Conservation (phyloP, 768 basidiomycete species). For the Amanita polypyramis region DNA sequence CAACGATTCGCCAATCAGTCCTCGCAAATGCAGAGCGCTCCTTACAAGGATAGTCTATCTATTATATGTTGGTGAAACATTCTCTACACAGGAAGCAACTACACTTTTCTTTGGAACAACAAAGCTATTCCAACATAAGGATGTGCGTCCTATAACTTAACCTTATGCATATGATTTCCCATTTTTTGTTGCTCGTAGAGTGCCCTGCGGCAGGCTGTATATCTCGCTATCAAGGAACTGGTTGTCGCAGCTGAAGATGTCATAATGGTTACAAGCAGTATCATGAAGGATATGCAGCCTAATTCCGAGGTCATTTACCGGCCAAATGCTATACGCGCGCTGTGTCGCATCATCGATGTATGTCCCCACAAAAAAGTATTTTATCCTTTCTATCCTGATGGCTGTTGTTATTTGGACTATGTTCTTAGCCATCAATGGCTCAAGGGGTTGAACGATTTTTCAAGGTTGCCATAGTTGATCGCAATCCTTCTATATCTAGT, state of each 20-base stretch:
- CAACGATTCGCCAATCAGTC: slow-evolving; percentile 98
- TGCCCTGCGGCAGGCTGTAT: slow-evolving; percentile 94
- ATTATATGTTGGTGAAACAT: slow-evolving; percentile 91
- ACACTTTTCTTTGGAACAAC: slow-evolving; percentile 98
- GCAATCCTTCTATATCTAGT: slow-evolving; percentile 89
- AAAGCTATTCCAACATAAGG: slow-evolving; percentile 98
- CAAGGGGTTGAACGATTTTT: slow-evolving; percentile 99
- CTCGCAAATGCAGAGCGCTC: slow-evolving; percentile 91
- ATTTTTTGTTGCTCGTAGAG: slow-evolving; percentile 37
- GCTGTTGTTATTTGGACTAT: not conserved
- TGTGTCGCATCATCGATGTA: slow-evolving; percentile 96
- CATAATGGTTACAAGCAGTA: slow-evolving; percentile 98
- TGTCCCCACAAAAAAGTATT: slow-evolving; percentile 22
- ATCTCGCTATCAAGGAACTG: slow-evolving; percentile 97
- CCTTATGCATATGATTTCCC: not conserved
- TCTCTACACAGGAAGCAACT: slow-evolving; percentile 92
- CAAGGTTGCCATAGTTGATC: slow-evolving; percentile 98
- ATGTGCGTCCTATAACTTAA: slow-evolving; percentile 48
- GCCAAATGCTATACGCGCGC: slow-evolving; percentile 92
- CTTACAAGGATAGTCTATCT: slow-evolving; percentile 95
- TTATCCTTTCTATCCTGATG: not conserved
- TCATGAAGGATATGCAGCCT: slow-evolving; percentile 99
- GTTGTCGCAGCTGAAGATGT: slow-evolving; percentile 95
- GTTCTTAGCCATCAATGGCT: slow-evolving; percentile 85
- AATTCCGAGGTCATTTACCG: slow-evolving; percentile 98